Base-by-base conservation (phyloP, 345 rosid genomes). In the Melastoma malabathricum region DNA sequence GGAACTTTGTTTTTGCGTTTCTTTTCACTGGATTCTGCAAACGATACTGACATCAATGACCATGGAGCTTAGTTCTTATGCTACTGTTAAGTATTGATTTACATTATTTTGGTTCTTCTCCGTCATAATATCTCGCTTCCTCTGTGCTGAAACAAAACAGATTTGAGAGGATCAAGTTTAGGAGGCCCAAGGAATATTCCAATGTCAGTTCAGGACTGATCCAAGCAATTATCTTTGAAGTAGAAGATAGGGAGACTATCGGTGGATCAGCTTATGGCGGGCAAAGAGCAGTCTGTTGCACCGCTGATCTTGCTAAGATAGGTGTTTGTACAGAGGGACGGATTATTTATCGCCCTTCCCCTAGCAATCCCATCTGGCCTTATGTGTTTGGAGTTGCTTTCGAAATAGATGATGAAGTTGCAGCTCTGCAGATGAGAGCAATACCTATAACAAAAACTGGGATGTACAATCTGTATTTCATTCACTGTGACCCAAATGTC, bases 231-330 rank as follows among this genome's bases (percentile, higher is more conserved):
- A 65, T 83, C 31, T 87, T 87, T 47, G 97, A 84, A 64, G 94
- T 84, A 19, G 86, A 83, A 54, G 99, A 88, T 59, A 65, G 96
- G 45, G 97, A 82, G 63, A 59, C 73, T 27, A 73, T 92, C 49
- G 97, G 99, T 22, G 97, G 99, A 52, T 92, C 97, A 0, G 99
- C 90, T 48, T 88, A 88, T 68, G 99, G 99, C 6, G 99, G 99
- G 43, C 97, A 84, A 67, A 88, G 94, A 68, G 97, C 98, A 51
- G 76, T 92, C 44, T 84, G 97, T 54, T 92, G 95, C 73, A 84
- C 97, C 0, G 72, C 83, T 22, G 97, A 92, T 79, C 79, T 87
- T 39, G 90, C 97, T 0, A 92, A 84, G 69, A 65, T 87, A 52
- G 97, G 97, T 43, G 90, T 70, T 15, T 92, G 98, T 64, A 43